Percentiles rank a stretch among this genome's conserved stretches.
Conservation (phyloP, 169 alveolate species). For the Plasmodium ovale region DNA sequence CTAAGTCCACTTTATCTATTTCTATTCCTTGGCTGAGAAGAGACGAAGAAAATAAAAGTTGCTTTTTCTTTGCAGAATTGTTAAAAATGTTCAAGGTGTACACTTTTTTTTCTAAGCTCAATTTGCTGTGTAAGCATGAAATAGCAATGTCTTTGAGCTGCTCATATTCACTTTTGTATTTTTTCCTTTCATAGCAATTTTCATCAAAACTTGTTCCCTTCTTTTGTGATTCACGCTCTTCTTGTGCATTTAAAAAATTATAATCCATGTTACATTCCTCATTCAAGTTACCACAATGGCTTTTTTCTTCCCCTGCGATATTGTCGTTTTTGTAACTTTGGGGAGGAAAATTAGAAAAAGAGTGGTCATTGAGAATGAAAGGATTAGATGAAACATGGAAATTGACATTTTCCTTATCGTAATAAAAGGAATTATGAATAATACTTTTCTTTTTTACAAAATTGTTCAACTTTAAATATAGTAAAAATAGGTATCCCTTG, state of each 20-base stretch:
- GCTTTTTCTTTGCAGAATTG: conserved; percentile 8
- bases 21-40: conserved; percentile 61
- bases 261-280: neutral
- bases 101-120: conserved; percentile 58
- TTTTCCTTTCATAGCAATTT: neutral
- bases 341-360: neutral
- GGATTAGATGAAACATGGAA: conserved; percentile 50
- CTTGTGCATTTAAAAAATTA: too few species aligned
- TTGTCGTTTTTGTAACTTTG: neutral
- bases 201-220: neutral
- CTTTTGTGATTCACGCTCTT: neutral
- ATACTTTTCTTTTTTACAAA: neutral
- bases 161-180: conserved; percentile 12
- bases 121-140: conserved; percentile 57
- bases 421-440: conserved; percentile 1
- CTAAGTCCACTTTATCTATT: conserved; percentile 56
- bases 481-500: conserved; percentile 58
- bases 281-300: too few species aligned
- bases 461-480: conserved; percentile 30
- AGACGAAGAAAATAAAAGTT: conserved; percentile 65
- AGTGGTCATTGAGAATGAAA: neutral
- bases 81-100: conserved; percentile 58
- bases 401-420: conserved; percentile 43
- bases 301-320: neutral
- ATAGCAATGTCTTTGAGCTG: conserved; percentile 31